A percentile compares a stretch with the other conserved stretches of the same genome.
These are phyloP conservation scores for Picochlorum costavermella DNA, from an alignment of 139 green algal species.

Conservation along the genomic window DNA sequence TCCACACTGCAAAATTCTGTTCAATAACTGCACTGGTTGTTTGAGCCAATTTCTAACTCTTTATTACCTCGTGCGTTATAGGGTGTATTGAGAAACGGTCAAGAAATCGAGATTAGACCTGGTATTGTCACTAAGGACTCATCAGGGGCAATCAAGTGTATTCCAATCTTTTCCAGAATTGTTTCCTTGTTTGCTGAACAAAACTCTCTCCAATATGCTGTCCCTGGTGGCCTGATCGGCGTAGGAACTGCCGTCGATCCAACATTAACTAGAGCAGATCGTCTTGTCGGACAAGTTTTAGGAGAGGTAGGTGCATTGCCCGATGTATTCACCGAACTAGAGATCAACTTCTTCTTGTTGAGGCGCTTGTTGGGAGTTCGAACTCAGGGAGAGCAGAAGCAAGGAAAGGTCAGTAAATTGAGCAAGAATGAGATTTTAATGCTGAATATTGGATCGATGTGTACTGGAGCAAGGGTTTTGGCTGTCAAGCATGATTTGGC, in stretches of 20 bases:
- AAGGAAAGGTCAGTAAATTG: conserved; percentile 94
- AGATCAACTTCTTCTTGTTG: conserved; percentile 99
- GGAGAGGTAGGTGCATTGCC: conserved; percentile 88
- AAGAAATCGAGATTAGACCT: conserved; percentile 94
- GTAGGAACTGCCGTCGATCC: conserved; percentile 98
- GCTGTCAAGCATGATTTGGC: conserved; percentile 96
- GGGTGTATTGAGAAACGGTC: conserved; percentile 81
- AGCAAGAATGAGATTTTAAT: conserved; percentile 98
- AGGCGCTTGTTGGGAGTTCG: conserved; percentile 90
- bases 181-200: conserved; percentile 93
- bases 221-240: conserved; percentile 96
- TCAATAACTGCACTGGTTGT: conserved; percentile 2
- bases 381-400: conserved; percentile 81
- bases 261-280: conserved; percentile 92
- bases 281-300: conserved; percentile 95
- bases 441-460: conserved; percentile 99
- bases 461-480: conserved; percentile 89
- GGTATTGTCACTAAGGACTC: conserved; percentile 96
- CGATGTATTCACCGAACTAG: conserved; percentile 95
- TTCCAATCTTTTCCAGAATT: conserved; percentile 93
- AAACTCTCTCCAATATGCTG: conserved; percentile 94
- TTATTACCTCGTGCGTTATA: conserved; percentile 22
- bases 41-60: conserved; percentile 4
- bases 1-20: conserved; percentile 25
- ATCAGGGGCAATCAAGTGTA: conserved; percentile 80